Evolutionary conservation across 2,329 filamentous ascomycete species (phyloP), one percentile per base, ranked within the genome.

Genomic region (Beauveria caledonica): DNA sequence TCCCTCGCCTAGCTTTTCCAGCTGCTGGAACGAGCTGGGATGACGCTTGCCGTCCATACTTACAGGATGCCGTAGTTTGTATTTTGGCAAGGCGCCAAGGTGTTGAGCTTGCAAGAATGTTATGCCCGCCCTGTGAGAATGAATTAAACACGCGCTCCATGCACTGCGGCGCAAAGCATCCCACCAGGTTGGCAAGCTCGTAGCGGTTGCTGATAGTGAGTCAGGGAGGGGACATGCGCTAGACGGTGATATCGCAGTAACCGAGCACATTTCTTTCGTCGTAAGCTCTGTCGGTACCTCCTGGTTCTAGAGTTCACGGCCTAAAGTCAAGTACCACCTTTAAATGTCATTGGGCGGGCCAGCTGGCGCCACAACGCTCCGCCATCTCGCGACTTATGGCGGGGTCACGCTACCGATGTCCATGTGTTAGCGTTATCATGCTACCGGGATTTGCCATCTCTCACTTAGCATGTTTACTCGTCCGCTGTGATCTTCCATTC

Each of bases 1-100:
- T 63, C 94, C 94, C 80, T 99, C 94, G 70, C 94, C 94, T 66
- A 99, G 84, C 88, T 93, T 99, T 77, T 99, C 94, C 74, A 97
- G 84, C 86, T 97, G 94, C 83, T 97, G 93, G 81, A 99, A 99
- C 64, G 93, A 97, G 78, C 89, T 96, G 60, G 93, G 92, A 70
- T 97, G 91, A 70, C 89, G 82, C 74, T 95, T 90, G 71, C 90
- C 89, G 76, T 97, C 93, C 93, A 97, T 97, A 13, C 2, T 53
- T 36, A 42, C 27, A 44, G 33, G 39, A 51, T 53, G 62, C 21
- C n/a, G 52, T 13, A 23, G 29, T 21, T 3, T 23, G 1, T 5
- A 15, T 13, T 29, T 27, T 17, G 21, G 19, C 19, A 48, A 11
- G 27, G 42, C 27, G 23, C 15, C 23, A 9, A 25, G 25, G 44